phyloP scores from a whole-genome alignment of 345 rosid species.

The Eucalyptus curtisii region DNA sequence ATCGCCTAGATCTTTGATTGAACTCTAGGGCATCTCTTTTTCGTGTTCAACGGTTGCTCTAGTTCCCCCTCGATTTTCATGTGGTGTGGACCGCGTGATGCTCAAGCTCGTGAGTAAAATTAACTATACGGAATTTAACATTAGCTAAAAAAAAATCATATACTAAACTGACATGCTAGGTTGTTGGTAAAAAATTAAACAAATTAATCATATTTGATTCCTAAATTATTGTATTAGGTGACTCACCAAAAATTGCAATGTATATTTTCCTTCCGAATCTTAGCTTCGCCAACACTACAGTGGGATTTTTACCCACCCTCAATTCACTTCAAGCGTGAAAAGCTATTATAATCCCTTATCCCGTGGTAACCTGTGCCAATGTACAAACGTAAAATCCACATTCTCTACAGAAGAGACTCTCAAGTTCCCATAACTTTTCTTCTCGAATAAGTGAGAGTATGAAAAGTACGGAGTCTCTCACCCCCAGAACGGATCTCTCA shows the following conservation, averaged over 20 bases:
- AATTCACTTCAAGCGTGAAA: fast-evolving
- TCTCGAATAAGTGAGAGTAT: too few relatives aligned
- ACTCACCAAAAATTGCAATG: background rate
- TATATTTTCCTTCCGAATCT: too few relatives aligned
- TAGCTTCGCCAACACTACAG: too few relatives aligned
- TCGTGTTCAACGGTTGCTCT: background rate
- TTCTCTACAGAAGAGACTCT: fast-evolving
- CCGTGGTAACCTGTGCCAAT: too few relatives aligned
- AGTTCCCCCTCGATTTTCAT: too few relatives aligned
- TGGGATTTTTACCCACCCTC: too few relatives aligned
- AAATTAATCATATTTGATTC: background rate
- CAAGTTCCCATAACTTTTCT: too few relatives aligned
- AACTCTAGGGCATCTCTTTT: background rate
- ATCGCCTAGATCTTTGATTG: background rate
- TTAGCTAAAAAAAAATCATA: background rate
- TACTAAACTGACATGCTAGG: background rate
- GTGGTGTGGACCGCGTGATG: background rate
- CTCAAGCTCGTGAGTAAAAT: background rate
- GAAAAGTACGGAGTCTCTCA: too few relatives aligned
- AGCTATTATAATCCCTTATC: too few relatives aligned
- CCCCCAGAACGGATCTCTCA: too few relatives aligned
- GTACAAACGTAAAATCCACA: too few relatives aligned
- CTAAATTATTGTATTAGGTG: background rate
- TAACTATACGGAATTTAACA: background rate
- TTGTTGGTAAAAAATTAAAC: background rate